Evolutionary conservation across 2,329 filamentous ascomycete genomes (phyloP), one percentile per base, ranked within the genome.

Genomic region (Aspergillus udagawae): DNA sequence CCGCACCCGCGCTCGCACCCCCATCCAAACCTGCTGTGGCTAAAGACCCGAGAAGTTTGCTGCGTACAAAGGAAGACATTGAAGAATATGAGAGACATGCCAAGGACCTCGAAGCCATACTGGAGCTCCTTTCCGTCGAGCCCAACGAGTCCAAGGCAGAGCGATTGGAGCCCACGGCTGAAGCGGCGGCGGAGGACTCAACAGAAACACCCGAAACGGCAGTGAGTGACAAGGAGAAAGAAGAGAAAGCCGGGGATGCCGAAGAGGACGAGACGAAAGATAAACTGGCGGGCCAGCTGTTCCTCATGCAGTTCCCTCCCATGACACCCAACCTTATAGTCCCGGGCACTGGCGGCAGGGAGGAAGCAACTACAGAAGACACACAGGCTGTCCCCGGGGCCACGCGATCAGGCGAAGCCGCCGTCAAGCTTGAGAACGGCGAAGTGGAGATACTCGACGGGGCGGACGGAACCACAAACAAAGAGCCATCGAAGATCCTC

Each of bases 291-390:
- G 81, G 85, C 54, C 80, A 82, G 56, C 77, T 85, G 53, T 87
- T 87, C 67, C 76, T 87, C 52, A 83, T 87, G 69, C 85, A 87
- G 69, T 82, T 87, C 64, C 85, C 85, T 12, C 84, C 85, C 0
- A 77, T 85, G 57, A 81, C 86, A 3, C 85, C 85, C 4, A 81
- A 82, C 57, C 78, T 87, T 25, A 63, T 75, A 38, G 66, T 78
- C 9, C 73, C 78, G 1, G 66, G 65, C 14, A 62, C 63, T 1
- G 62, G 27, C 20, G 49, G 53, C 35, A 51, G 56, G 7, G 60
- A 56, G n/a, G 54, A 44, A 23, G 57, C 55, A 35, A 51, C 53
- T n/a, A 57, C 55, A 20, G 51, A 42, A 32, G 38, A 35, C 14
- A 35, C 42, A 7, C 52, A 53, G 29, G 51, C 49, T 50, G 42